A percentile compares a stretch with the other conserved stretches of the same genome.
Evolutionary conservation across 768 basidiomycete genomes (phyloP).

Genomic region (Mycena albidolilacea): DNA sequence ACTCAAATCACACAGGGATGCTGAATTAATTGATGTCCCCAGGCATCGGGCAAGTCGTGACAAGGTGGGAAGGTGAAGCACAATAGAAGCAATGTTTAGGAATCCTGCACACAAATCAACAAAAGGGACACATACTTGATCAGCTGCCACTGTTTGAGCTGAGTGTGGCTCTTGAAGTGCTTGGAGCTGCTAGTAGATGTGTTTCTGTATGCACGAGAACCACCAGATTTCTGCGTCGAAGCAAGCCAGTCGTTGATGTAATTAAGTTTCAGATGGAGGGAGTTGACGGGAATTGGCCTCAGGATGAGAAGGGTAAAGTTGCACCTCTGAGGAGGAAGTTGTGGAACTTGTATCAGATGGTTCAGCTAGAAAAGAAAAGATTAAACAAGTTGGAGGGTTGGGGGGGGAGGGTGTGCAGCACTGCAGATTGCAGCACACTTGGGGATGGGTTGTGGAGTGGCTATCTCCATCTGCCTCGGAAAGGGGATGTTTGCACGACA

Average conservation of each 20-base stretch:
- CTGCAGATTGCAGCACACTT: too few species aligned
- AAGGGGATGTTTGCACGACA: not conserved
- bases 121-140: not conserved
- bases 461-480: too few species aligned
- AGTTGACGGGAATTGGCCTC: not conserved
- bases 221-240: not conserved
- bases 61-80: not conserved
- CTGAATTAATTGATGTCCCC: not conserved
- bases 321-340: not conserved
- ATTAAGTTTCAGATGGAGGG: not conserved
- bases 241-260: not conserved
- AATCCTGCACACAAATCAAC: not conserved
- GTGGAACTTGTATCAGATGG: not conserved
- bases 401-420: too few species aligned
- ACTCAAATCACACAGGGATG: too few species aligned
- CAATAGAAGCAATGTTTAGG: constrained; percentile 5
- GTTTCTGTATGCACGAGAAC: not conserved
- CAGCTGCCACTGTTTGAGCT: not conserved
- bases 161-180: not conserved
- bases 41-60: not conserved
- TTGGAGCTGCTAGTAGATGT: not conserved
- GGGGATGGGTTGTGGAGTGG: not conserved
- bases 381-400: too few species aligned
- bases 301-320: not conserved
- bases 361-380: not conserved